Base-by-base conservation (phyloP, 768 basidiomycete genomes). In the Kwoniella europaea region DNA sequence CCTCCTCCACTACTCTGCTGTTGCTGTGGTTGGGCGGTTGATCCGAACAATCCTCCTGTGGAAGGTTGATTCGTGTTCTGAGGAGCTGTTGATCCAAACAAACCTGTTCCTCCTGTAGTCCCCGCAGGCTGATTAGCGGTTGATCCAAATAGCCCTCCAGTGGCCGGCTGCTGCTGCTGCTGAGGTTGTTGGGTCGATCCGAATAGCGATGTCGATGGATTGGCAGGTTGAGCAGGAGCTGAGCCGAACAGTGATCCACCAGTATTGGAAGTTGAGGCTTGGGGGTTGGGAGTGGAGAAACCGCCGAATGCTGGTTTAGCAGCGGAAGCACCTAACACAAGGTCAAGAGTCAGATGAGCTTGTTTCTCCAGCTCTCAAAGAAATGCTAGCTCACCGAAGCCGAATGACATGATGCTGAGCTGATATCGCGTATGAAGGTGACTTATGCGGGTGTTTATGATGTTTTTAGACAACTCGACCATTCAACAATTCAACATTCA, bases 241-340 rank as follows among this genome's bases (percentile, higher is more conserved):
- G 61, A 16, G 24, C 71, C 71, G 35, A 72, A 72, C 2, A 72
- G 62, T 7, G 67, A 68, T 13, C 50, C 27, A 12, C 68, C 63
- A 16, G 65, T 4, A 18, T 24, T 44, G 10, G 64, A 46, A 3
- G 62, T 4, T 1, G 65, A 42, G 24, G 56, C 18, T 68, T 63
- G 60, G 2, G 73, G 73, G 54, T 73, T 72, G 10, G 75, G 73
- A 15, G 77, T 76, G 16, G 65, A 59, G 71, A 76, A 74, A 22
- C 73, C 71, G 10, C 72, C 76, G 46, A 77, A 77, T 5, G 71
- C 63, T 18, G 74, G 71, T 58, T 75, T 75, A 42, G 74, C 43
- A 18, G 74, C 67, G 13, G 68, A 56, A n/a, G 67, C 41, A 50
- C 67, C 67, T 68, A 35, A 35, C 4, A 57, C 20, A 15, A 24